phyloP scores from a whole-genome alignment of 768 basidiomycete species.

The Suillus decipiens region DNA sequence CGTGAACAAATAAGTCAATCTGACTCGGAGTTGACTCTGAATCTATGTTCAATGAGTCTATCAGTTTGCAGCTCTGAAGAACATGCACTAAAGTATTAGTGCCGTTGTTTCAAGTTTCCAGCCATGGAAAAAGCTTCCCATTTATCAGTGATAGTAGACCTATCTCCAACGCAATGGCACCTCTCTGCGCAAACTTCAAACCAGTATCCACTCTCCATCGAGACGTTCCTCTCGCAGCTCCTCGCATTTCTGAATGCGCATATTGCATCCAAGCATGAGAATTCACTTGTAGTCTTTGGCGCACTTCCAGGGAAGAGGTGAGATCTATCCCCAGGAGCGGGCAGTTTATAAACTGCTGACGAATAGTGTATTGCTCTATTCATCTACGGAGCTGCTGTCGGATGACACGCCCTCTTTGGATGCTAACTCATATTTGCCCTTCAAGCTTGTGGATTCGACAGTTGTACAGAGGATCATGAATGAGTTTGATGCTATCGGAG shows the following conservation, averaged over 20 bases:
- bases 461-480: slow-evolving; percentile 61
- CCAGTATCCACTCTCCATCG: slow-evolving; percentile 58
- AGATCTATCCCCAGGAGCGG: slow-evolving; percentile 18
- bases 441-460: slow-evolving; percentile 72
- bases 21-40: background rate
- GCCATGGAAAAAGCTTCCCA: slow-evolving; percentile 56
- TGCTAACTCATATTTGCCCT: slow-evolving; percentile 83
- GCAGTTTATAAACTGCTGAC: background rate
- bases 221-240: slow-evolving; percentile 78
- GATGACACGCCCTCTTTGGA: slow-evolving; percentile 49
- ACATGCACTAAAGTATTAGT: background rate
- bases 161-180: slow-evolving; percentile 88
- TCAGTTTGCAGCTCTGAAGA: background rate
- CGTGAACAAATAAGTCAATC: background rate
- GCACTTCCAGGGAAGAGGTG: slow-evolving; percentile 86
- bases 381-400: slow-evolving; percentile 52
- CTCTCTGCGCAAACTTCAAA: slow-evolving; percentile 55
- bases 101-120: background rate
- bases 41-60: too few species aligned
- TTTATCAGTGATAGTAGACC: slow-evolving; percentile 82
- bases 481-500: slow-evolving; percentile 57
- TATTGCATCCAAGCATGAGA: slow-evolving; percentile 88
- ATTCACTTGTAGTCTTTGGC: slow-evolving; percentile 89
- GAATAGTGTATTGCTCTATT: slow-evolving; percentile 74
- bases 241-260: slow-evolving; percentile 93